Conservation (phyloP, 768 basidiomycete species). For the Hypsizygus marmoreus region DNA sequence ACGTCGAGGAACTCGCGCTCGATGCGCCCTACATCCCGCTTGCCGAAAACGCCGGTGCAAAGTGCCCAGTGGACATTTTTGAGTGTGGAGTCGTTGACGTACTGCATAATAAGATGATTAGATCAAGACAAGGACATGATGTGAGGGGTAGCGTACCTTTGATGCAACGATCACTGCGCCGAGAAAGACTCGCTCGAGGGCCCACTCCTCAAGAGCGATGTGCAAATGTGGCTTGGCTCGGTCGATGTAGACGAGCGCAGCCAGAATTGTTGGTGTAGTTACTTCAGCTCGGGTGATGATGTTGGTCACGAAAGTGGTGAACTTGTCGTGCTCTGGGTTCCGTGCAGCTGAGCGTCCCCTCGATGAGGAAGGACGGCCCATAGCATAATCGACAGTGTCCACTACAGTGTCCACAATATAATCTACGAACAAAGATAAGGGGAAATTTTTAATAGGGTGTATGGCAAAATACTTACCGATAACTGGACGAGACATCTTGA, state of each 20-base stretch:
- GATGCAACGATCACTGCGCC: slow-evolving; percentile 87
- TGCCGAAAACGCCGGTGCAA: slow-evolving; percentile 82
- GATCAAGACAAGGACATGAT: slow-evolving; percentile 8
- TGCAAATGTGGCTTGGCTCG: slow-evolving; percentile 78
- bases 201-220: slow-evolving; percentile 84
- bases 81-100: slow-evolving; percentile 85
- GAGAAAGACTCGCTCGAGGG: slow-evolving; percentile 87
- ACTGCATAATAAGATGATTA: slow-evolving; percentile 40
- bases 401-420: slow-evolving; percentile 68
- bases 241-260: slow-evolving; percentile 75
- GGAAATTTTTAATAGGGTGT: neutral
- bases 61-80: slow-evolving; percentile 92
- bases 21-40: slow-evolving; percentile 78
- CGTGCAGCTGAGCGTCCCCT: slow-evolving; percentile 50
- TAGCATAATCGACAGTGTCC: slow-evolving; percentile 76
- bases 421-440: slow-evolving; percentile 41
- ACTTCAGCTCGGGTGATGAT: slow-evolving; percentile 77
- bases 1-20: slow-evolving; percentile 84
- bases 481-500: slow-evolving; percentile 60
- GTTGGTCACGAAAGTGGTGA: slow-evolving; percentile 64
- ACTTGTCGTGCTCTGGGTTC: slow-evolving; percentile 54
- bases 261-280: slow-evolving; percentile 66
- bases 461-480: slow-evolving; percentile 68
- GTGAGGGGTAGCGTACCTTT: slow-evolving; percentile 53
- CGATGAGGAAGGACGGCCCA: slow-evolving; percentile 60